Percentiles rank a stretch among this genome's conserved stretches.
Conservation (phyloP, 164 flowering plant genomes). For the Vitis riparia region DNA sequence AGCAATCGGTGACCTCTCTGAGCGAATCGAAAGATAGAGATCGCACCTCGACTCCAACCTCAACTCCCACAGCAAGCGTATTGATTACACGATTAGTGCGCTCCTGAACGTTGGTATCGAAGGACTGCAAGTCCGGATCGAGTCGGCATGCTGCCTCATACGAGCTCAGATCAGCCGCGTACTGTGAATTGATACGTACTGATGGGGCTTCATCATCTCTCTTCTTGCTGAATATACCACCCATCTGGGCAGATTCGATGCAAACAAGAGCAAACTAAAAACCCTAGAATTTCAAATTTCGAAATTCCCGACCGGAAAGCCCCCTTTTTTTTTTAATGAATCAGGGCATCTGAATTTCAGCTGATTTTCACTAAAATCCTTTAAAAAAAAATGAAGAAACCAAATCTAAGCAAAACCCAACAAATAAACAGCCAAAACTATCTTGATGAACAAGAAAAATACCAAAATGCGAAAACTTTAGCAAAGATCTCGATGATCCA, state of each 20-base stretch:
- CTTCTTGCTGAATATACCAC: conserved; percentile 27
- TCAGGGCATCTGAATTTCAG: conserved; percentile 12
- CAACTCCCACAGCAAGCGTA: conserved; percentile 52
- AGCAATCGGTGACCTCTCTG: conserved; percentile 53
- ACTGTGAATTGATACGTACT: conserved; percentile 8
- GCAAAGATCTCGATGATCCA: background rate
- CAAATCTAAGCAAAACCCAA: too few species aligned
- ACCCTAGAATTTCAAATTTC: background rate
- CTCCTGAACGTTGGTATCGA: conserved; percentile 52
- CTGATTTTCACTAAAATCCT: background rate
- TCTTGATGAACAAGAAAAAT: too few species aligned
- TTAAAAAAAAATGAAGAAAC: background rate
- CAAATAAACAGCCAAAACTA: too few species aligned
- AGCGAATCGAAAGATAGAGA: conserved; percentile 69
- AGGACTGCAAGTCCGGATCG: conserved; percentile 58
- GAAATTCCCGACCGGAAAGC: too few species aligned
- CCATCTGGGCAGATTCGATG: conserved; percentile 21
- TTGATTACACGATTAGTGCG: conserved; percentile 58
- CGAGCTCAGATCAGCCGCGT: conserved; percentile 46
- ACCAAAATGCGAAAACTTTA: background rate
- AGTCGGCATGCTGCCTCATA: conserved; percentile 62
- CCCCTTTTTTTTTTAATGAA: too few species aligned
- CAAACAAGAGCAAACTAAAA: background rate
- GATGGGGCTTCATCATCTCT: conserved; percentile 2
- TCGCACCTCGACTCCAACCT: conserved; percentile 52